phyloP scores from a whole-genome alignment of 2,329 filamentous ascomycete species.

The Neoscytalidium dimidiatum region DNA sequence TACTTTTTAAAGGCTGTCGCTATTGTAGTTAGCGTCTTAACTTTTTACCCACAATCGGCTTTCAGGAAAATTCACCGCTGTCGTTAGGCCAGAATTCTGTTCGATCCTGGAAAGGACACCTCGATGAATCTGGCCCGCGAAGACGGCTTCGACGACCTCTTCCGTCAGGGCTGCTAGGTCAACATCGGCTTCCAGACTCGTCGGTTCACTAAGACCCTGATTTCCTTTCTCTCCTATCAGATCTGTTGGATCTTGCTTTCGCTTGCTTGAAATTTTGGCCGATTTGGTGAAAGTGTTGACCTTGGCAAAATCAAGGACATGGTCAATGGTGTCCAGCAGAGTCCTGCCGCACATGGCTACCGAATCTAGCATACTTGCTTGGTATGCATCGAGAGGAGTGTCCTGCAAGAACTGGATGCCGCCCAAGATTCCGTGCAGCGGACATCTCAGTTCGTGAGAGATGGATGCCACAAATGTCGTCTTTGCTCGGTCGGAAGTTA shows the following conservation, averaged over 20 bases:
- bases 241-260: conserved; percentile 33
- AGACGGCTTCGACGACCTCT: conserved; percentile 39
- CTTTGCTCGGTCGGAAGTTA: conserved; percentile 49
- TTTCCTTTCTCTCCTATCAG: conserved; percentile 27
- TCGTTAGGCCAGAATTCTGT: not conserved
- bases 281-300: conserved; percentile 38
- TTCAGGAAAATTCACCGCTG: conserved; percentile 40
- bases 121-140: conserved; percentile 7
- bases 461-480: conserved; percentile 62
- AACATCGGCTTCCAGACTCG: conserved; percentile 27
- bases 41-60: not conserved
- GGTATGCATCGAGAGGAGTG: conserved; percentile 27
- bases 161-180: conserved; percentile 38
- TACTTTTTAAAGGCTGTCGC: not conserved
- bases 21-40: not conserved
- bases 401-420: conserved; percentile 52
- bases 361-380: conserved; percentile 33
- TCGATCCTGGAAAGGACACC: not conserved
- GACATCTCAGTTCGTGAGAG: conserved; percentile 63
- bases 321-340: conserved; percentile 44
- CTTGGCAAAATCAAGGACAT: conserved; percentile 44
- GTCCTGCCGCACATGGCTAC: conserved; percentile 43
- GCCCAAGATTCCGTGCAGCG: conserved; percentile 61
- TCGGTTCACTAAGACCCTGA: conserved; percentile 30
- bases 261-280: conserved; percentile 31